Base-by-base conservation (phyloP, 345 rosid genomes). In the Sonneratia caseolaris region DNA sequence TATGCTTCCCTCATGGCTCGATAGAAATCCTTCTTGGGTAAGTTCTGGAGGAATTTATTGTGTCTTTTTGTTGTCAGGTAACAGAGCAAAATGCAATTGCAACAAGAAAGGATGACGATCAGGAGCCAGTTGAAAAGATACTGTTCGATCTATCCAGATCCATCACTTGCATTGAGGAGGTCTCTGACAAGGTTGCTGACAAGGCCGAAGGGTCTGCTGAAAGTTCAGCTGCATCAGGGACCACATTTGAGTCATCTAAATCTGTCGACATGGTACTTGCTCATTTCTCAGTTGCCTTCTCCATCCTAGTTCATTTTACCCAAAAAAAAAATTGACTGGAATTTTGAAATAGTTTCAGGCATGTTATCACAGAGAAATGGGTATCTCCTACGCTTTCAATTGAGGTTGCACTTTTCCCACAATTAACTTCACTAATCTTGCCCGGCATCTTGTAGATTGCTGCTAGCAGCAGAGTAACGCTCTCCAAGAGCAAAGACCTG, bases 251-350 rank as follows among this genome's bases (percentile, higher is more conserved):
- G 64, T 75, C 78, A 24, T 55, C 73, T 65, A 75, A 75, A 75
- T 75, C 78, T 5, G 78, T 75, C 78, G 74, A 75, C 74, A 75
- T 75, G 78, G 78, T 75, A 75, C 19, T 62, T 70, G 47, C 59
- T 38, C 16, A 3, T 57, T 64, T 35, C 43, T 64, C 27, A 14
- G 27, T 59, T 59, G 64, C 66, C 66, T 62, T 35, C 13, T 27
- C 14, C 7, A 35, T 62, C 66, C 16, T 18, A n/a, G 36, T 51
- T 64, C 48, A 22, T 13, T 37, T 49, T 11, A 69, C 15, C 15
- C 13, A 0, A 47, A 47, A 9, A 47, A 47, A 13, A 47, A 3
- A 59, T 59, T 6, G 22, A 12, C 22, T 59, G 3, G 11, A 59
- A 59, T 5, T 3, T 22, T 7, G 36, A 59, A 59, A n/a, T 59